A percentile compares a stretch with the other conserved stretches of the same genome.
phyloP scores from a whole-genome alignment of 257 asterid species.

The Nicotiana otophora region DNA sequence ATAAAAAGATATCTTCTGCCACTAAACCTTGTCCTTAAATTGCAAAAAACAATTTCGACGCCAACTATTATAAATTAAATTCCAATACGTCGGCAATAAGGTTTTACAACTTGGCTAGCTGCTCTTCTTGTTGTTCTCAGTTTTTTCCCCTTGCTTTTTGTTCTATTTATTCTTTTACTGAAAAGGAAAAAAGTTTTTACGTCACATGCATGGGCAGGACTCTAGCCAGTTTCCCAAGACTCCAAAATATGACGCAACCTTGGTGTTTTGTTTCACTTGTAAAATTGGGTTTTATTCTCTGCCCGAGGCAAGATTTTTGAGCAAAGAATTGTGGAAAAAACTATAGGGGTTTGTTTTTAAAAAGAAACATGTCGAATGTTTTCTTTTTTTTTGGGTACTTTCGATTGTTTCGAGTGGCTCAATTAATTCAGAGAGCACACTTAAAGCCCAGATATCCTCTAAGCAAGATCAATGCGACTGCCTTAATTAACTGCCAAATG shows the following conservation, averaged over 20 bases:
- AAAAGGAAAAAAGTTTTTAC: not conserved
- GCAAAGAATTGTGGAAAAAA: not conserved
- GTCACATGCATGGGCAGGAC: not conserved
- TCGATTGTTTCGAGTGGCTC: too few species aligned
- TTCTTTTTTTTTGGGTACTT: too few species aligned
- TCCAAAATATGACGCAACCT: too few species aligned
- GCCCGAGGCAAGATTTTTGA: too few species aligned
- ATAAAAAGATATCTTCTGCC: not conserved
- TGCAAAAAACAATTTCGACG: not conserved
- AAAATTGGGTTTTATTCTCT: too few species aligned
- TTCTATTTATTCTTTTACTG: not conserved
- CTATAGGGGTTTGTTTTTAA: not conserved
- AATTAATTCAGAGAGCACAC: too few species aligned
- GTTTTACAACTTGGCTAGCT: not conserved
- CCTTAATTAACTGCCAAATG: too few species aligned
- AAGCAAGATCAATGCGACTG: too few species aligned
- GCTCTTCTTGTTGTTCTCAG: not conserved
- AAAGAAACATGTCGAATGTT: too few species aligned
- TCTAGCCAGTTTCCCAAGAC: not conserved
- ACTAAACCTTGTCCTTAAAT: not conserved
- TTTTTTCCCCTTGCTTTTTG: not conserved
- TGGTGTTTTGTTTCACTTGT: too few species aligned
- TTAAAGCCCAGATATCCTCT: too few species aligned
- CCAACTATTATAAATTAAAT: not conserved
- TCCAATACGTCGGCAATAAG: not conserved